Percentiles rank a stretch among this genome's conserved stretches.
Conservation (phyloP, 202 grass and related monocot genomes). For the Cymbopogon flexuosus region DNA sequence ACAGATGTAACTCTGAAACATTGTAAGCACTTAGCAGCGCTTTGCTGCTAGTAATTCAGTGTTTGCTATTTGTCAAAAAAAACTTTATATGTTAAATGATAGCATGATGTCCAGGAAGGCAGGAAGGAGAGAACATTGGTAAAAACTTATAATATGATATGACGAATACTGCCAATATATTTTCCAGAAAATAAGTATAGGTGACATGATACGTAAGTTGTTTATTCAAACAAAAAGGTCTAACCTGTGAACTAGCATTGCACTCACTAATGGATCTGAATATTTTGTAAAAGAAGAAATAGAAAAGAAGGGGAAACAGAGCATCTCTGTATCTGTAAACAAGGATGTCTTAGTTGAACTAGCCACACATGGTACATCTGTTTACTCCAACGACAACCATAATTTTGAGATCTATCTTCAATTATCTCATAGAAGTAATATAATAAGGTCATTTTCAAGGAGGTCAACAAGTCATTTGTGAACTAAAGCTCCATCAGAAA, state of each 20-base stretch:
- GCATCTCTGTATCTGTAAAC: neutral
- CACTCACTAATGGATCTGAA: neutral
- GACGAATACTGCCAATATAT: neutral
- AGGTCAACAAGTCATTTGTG: conserved; percentile 2
- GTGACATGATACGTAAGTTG: neutral
- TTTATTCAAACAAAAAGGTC: neutral
- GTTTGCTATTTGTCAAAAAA: no score
- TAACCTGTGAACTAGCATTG: conserved; percentile 2
- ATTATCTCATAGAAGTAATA: neutral
- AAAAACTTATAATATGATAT: neutral
- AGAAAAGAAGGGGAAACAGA: neutral
- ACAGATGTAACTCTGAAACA: no score
- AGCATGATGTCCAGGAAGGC: neutral
- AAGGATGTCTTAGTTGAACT: neutral
- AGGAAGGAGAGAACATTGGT: neutral
- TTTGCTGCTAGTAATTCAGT: no score
- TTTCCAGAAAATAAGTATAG: neutral
- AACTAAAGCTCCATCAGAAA: neutral
- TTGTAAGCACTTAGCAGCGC: no score
- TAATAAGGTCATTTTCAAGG: neutral
- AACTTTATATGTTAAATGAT: no score
- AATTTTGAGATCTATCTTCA: neutral
- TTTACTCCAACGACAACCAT: neutral
- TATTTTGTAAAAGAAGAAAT: neutral
- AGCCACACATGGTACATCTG: neutral